A percentile compares a stretch with the other conserved stretches of the same genome.
Conservation (phyloP, 306 rosid species). For the Acacia acuminata region DNA sequence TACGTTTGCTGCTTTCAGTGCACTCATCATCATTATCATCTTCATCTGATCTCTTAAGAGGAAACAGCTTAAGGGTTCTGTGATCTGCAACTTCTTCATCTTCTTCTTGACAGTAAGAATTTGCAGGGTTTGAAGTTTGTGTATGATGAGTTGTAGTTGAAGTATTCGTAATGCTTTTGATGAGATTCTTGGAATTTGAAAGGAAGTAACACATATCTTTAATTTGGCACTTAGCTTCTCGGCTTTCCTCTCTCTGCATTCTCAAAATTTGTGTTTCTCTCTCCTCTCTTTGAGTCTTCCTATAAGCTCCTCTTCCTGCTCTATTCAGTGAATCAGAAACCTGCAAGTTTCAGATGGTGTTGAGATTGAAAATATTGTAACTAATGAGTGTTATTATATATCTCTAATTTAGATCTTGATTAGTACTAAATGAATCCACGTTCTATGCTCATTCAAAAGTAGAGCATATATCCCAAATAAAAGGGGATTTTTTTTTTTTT, state of each 20-base stretch:
- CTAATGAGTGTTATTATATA: neutral
- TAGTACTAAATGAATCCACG: no score
- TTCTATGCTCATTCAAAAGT: no score
- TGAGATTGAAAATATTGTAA: neutral
- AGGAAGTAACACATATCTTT: conserved; percentile 34
- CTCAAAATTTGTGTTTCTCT: conserved; percentile 35
- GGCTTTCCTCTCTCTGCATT: conserved; percentile 22
- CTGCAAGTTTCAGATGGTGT: conserved; percentile 43
- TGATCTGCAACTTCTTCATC: conserved; percentile 30
- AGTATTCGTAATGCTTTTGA: neutral
- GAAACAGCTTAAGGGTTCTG: conserved; percentile 62
- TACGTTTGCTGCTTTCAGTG: conserved; percentile 12
- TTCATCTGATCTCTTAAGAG: conserved; percentile 35
- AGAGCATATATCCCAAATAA: no score
- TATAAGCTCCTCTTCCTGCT: conserved; percentile 37
- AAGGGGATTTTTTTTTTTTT: no score
- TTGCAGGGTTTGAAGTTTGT: conserved; percentile 27
- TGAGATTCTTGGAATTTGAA: conserved; percentile 13
- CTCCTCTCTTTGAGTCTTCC: conserved; percentile 32
- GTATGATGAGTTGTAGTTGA: conserved; percentile 23
- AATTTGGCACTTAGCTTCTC: conserved; percentile 32
- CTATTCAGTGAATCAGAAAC: conserved; percentile 50
- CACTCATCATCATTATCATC: conserved; percentile 31
- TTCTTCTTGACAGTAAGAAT: conserved; percentile 16
- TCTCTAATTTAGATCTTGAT: no score